These are phyloP conservation scores for Boletellus ananas DNA, from an alignment of 768 basidiomycete genomes.

Conservation along the genomic window DNA sequence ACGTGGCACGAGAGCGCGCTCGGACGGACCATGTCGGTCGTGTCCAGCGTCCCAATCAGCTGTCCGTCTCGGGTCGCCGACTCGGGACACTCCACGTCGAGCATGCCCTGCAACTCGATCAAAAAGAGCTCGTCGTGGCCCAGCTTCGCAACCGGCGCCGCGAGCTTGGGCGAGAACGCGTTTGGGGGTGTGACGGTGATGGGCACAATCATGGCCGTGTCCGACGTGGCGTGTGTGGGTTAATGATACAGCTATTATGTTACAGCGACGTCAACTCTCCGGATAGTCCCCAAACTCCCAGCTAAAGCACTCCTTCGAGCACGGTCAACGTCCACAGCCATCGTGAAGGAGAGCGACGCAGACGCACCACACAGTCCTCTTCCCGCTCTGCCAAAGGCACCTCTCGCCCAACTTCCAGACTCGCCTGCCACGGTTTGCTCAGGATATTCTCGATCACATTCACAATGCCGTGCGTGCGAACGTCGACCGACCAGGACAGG, in stretches of 20 bases:
- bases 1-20: not conserved
- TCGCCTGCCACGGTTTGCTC: constrained; percentile 65
- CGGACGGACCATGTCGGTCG: constrained; percentile 57
- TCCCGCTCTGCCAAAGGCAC: constrained; percentile 55
- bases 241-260: not conserved
- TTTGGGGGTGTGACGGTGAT: constrained; percentile 39
- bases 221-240: too few species aligned
- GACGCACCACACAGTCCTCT: constrained; percentile 68
- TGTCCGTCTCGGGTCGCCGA: constrained; percentile 57
- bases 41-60: constrained; percentile 71
- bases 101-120: constrained; percentile 82
- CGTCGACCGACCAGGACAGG: constrained; percentile 78
- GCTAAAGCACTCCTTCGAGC: constrained; percentile 57
- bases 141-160: constrained; percentile 62
- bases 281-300: constrained; percentile 63
- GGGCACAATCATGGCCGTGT: constrained; percentile 58
- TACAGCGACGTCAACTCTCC: not conserved
- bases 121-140: constrained; percentile 79
- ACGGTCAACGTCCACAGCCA: not conserved
- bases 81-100: constrained; percentile 60
- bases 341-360: not conserved
- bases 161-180: constrained; percentile 43
- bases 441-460: constrained; percentile 74
- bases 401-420: constrained; percentile 55
- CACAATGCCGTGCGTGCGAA: constrained; percentile 78